Conservation (phyloP, 140 eudicot genomes). For the Ambrosia hybrid region DNA sequence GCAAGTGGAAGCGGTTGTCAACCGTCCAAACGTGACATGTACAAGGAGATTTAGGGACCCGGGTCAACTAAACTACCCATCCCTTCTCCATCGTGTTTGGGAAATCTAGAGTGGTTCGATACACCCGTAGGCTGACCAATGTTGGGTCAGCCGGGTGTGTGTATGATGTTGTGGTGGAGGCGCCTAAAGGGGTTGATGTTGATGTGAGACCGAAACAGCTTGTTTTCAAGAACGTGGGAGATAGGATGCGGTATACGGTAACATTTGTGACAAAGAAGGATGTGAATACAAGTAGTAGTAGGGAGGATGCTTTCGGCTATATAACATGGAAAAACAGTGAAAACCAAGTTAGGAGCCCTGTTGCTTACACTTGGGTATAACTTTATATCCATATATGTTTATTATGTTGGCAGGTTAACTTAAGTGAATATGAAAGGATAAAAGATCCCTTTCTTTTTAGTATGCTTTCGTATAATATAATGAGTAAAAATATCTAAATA, state of each 20-base stretch:
- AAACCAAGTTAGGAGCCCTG: conserved; percentile 75
- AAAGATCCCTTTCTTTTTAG: not conserved
- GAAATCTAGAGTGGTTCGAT: conserved; percentile 57
- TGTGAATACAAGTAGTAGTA: not conserved
- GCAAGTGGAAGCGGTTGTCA: conserved; percentile 52
- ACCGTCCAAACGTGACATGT: conserved; percentile 62
- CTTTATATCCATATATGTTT: conserved; percentile 1
- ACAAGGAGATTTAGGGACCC: conserved; percentile 53
- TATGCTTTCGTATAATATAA: too few species aligned
- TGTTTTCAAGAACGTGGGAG: conserved; percentile 61
- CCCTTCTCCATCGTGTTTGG: conserved; percentile 67
- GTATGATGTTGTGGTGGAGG: conserved; percentile 46
- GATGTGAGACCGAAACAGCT: conserved; percentile 63
- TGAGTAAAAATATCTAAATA: too few species aligned
- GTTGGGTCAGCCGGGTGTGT: conserved; percentile 61
- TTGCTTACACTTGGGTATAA: conserved; percentile 64
- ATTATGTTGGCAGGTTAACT: too few species aligned
- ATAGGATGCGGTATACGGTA: conserved; percentile 60
- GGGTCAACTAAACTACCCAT: conserved; percentile 84
- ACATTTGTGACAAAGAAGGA: conserved; percentile 58
- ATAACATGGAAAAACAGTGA: conserved; percentile 53
- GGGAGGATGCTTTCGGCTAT: conserved; percentile 52
- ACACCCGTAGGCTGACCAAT: conserved; percentile 71
- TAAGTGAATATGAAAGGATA: conserved; percentile 1
- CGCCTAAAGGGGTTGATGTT: conserved; percentile 52